Evolutionary conservation across 305 asterid genomes (phyloP).

Genomic region (Rubia balearica): DNA sequence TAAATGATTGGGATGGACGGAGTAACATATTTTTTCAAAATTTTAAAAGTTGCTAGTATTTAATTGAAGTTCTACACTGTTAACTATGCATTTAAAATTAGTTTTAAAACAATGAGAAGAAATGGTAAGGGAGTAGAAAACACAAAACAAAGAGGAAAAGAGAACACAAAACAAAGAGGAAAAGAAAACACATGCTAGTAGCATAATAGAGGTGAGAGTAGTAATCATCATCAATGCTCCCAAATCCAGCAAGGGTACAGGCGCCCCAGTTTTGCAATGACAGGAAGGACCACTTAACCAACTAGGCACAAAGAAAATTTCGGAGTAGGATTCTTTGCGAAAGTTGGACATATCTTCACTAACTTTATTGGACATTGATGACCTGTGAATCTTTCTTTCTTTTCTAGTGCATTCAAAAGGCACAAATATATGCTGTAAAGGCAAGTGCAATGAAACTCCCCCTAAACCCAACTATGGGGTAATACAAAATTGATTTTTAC

Average conservation of each 20-base stretch:
- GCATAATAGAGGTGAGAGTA: conserved; percentile 26
- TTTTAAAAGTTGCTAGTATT: too few relatives aligned
- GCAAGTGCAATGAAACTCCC: background rate
- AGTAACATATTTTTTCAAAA: too few relatives aligned
- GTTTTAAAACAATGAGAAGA: too few relatives aligned
- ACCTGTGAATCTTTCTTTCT: background rate
- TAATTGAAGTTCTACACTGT: too few relatives aligned
- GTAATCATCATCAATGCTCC: conserved; percentile 29
- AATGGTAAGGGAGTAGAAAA: too few relatives aligned
- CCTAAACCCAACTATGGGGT: background rate
- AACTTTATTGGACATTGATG: conserved; percentile 15
- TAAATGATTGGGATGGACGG: too few relatives aligned
- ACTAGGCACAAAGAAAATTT: conserved; percentile 22
- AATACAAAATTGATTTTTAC: background rate
- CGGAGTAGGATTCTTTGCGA: conserved; percentile 40
- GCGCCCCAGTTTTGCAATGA: conserved; percentile 23
- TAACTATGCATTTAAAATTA: too few relatives aligned
- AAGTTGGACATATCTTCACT: conserved; percentile 31
- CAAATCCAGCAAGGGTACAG: conserved; percentile 18
- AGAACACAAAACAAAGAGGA: background rate
- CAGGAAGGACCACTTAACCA: conserved; percentile 41
- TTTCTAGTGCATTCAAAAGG: background rate
- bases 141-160: too few relatives aligned
- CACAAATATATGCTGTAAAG: background rate
- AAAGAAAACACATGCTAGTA: conserved; percentile 13